Conservation (phyloP, 2,329 filamentous ascomycete species). For the Endothia cerciana region DNA sequence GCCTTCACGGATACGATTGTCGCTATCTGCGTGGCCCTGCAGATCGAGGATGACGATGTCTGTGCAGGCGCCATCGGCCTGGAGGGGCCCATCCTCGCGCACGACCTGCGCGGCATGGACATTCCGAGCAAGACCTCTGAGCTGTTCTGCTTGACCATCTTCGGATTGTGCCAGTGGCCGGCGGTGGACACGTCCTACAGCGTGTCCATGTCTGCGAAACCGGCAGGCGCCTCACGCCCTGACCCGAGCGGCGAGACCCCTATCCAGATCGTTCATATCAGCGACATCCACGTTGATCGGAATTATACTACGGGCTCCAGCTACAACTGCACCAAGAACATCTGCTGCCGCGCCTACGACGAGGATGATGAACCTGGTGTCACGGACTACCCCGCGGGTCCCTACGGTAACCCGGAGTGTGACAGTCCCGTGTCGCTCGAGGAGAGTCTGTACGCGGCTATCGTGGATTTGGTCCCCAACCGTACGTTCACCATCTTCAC, state of each 20-base stretch:
- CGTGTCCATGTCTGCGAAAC: slow-evolving; percentile 48
- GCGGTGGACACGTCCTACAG: slow-evolving; percentile 47
- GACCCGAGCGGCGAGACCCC: slow-evolving; percentile 49
- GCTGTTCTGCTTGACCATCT: slow-evolving; percentile 55
- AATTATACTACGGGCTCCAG: slow-evolving; percentile 57
- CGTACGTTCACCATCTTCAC: slow-evolving; percentile 62
- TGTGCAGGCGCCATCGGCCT: slow-evolving; percentile 55
- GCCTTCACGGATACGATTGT: slow-evolving; percentile 42
- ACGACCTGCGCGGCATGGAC: slow-evolving; percentile 50
- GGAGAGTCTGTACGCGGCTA: slow-evolving; percentile 58
- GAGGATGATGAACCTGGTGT: slow-evolving; percentile 51
- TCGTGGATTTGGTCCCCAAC: slow-evolving; percentile 49
- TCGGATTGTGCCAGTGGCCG: slow-evolving; percentile 58
- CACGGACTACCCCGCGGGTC: slow-evolving; percentile 53
- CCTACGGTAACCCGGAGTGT: slow-evolving; percentile 57
- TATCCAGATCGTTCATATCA: slow-evolving; percentile 61
- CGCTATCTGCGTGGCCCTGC: slow-evolving; percentile 37
- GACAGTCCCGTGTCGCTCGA: slow-evolving; percentile 56
- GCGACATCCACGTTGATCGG: slow-evolving; percentile 63
- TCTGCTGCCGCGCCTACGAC: slow-evolving; percentile 60
- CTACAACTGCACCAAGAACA: slow-evolving; percentile 59
- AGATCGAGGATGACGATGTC: slow-evolving; percentile 58
- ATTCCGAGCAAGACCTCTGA: slow-evolving; percentile 54
- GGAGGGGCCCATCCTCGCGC: slow-evolving; percentile 58
- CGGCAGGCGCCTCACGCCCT: slow-evolving; percentile 40